phyloP scores from a whole-genome alignment of 108 stramenopile genomes.

The Skeletonema grethae region DNA sequence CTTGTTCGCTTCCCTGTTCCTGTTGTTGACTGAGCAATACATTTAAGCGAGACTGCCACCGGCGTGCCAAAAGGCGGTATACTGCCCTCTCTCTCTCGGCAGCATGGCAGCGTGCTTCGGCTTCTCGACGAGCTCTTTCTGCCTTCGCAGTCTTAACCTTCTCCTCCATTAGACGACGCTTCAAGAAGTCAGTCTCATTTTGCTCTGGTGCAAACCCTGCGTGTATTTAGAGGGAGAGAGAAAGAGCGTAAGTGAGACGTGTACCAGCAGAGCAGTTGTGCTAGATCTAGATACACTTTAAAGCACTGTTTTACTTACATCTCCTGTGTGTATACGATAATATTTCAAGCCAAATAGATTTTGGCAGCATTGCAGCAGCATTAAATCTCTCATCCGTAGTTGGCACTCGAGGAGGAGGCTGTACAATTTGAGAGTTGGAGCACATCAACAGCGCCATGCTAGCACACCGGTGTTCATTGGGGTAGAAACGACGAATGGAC shows the following conservation, averaged over 20 bases:
- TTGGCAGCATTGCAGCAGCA: constrained; percentile 71
- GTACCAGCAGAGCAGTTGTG: background rate
- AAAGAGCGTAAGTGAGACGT: background rate
- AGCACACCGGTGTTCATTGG: constrained; percentile 60
- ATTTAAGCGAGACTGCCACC: constrained; percentile 69
- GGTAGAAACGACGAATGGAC: constrained; percentile 55
- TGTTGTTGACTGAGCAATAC: constrained; percentile 35
- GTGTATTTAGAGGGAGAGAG: background rate
- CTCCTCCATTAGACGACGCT: constrained; percentile 67
- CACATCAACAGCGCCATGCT: constrained; percentile 70
- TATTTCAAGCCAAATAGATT: constrained; percentile 79
- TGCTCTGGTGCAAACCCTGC: constrained; percentile 78
- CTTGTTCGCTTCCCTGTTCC: background rate
- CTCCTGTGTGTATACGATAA: constrained; percentile 79
- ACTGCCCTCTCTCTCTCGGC: constrained; percentile 65
- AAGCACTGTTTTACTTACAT: constrained; percentile 51
- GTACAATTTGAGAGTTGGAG: constrained; percentile 57
- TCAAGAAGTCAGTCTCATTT: constrained; percentile 63
- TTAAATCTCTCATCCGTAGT: constrained; percentile 48
- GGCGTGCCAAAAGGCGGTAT: constrained; percentile 63
- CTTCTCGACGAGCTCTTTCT: constrained; percentile 59
- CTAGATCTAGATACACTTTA: background rate
- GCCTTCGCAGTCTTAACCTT: constrained; percentile 58
- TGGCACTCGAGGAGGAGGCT: constrained; percentile 49
- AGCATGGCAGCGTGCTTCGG: constrained; percentile 50